These are phyloP conservation scores for Dipodascopsis uninucleata DNA, from an alignment of 805 yeast species.

Conservation along the genomic window DNA sequence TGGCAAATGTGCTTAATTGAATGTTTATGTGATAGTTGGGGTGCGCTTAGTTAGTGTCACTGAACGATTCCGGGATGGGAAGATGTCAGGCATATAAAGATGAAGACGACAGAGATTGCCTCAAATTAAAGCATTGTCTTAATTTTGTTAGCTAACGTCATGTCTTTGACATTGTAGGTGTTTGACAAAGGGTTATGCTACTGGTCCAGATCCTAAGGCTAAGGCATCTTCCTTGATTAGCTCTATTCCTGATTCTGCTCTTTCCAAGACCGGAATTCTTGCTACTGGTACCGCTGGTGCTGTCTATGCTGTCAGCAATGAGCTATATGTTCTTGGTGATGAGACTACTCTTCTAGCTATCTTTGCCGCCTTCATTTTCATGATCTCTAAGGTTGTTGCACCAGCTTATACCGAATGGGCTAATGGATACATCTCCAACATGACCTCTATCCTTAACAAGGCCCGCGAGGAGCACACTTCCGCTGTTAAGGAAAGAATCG, in stretches of 20 bases:
- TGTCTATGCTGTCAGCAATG: constrained; percentile 89
- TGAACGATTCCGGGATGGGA: too few relatives aligned
- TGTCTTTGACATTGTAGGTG: too few relatives aligned
- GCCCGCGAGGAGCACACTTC: constrained; percentile 87
- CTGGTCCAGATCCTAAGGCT: constrained; percentile 69
- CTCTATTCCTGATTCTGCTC: constrained; percentile 79
- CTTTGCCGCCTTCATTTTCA: constrained; percentile 69
- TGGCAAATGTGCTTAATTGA: too few relatives aligned
- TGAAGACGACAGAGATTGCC: too few relatives aligned
- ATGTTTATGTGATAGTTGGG: too few relatives aligned
- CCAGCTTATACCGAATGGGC: constrained; percentile 96
- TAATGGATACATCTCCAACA: constrained; percentile 74
- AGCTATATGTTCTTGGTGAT: constrained; percentile 87
- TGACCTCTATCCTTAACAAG: constrained; percentile 74
- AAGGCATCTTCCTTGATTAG: constrained; percentile 87
- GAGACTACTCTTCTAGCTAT: constrained; percentile 83
- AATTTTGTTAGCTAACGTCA: too few relatives aligned
- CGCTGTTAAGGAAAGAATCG: constrained; percentile 91
- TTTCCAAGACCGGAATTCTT: constrained; percentile 90
- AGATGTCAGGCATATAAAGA: too few relatives aligned
- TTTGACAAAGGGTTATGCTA: too few relatives aligned
- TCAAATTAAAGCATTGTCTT: too few relatives aligned
- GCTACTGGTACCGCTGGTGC: constrained; percentile 96
- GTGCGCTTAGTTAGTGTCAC: neutral
- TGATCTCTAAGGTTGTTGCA: constrained; percentile 82